Base-by-base conservation (phyloP, 192 early-diverging fungal genomes). In the Gigaspora rosea region DNA sequence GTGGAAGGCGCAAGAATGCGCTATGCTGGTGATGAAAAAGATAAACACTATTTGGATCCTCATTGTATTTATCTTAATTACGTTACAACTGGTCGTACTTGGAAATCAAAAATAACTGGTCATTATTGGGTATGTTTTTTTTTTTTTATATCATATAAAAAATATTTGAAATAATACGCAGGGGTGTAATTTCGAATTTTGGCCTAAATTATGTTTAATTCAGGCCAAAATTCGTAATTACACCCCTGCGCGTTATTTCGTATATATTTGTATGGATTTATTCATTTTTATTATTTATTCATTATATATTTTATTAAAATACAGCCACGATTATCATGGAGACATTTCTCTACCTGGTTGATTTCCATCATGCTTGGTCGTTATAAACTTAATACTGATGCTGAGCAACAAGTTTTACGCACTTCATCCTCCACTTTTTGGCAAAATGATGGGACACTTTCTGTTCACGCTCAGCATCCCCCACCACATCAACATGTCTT, bases 11-110 rank as follows among this genome's bases (percentile, higher is more conserved):
- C 75, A 18, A 76, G 75, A 27, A n/a, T 20, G 35, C 8, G 75
- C 5, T 76, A 57, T 33, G 62, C 75, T 18, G 64, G 59, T 6
- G 64, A 76, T 10, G 75, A 76, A 36, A 64, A 27, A 20, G 49
- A 76, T 56, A 65, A 32, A 57, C 65, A 67, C 27, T 32, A 8
- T 32, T 67, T 76, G 13, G 64, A 76, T 67, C 16, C 15, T 67
- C 22, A 36, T 51, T 54, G 50, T 66, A 51, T 76, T 13, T 76
- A 76, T n/a, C 66, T 76, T 36, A 76, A 76, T 54, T 76, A 76
- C 47, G 50, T 67, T 11, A 56, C 49, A 8, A 67, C 65, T 3
- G 75, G 75, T 46, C 32, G 33, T 18, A 36, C 52, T 4, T 76
- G 75, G 75, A 76, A 36, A 54, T 76, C 75, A 47, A 76, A 50